These are phyloP conservation scores for Bolboschoenus planiculmis DNA, from an alignment of 176 grass and related monocot genomes.

Conservation along the genomic window DNA sequence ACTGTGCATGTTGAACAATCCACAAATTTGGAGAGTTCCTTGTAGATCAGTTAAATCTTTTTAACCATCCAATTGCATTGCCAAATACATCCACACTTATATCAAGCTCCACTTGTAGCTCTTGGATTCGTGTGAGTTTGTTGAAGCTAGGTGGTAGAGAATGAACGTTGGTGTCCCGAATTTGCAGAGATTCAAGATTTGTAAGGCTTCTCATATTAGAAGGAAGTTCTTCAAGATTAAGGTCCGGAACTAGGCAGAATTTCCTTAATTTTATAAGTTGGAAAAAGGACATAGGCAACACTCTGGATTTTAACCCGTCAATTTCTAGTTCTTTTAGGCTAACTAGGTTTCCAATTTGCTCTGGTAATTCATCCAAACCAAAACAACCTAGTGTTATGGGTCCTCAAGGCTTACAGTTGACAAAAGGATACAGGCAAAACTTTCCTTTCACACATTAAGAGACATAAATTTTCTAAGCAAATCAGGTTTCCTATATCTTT, in stretches of 20 bases:
- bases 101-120: neutral
- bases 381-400: neutral
- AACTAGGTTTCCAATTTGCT: neutral
- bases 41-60: neutral
- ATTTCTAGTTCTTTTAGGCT: neutral
- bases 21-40: neutral
- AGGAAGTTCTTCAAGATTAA: neutral
- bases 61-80: neutral
- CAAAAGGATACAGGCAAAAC: neutral
- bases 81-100: neutral
- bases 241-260: too few relatives aligned
- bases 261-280: too few relatives aligned
- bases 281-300: too few relatives aligned
- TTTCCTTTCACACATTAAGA: neutral
- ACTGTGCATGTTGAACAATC: neutral
- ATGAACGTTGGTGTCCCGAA: neutral
- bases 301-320: too few relatives aligned
- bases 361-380: neutral
- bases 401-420: neutral
- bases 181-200: neutral
- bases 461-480: neutral
- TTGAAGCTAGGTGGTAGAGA: neutral
- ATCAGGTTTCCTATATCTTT: slow-evolving; percentile 12
- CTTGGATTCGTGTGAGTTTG: neutral
- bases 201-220: neutral